phyloP scores from a whole-genome alignment of 306 rosid species.

The Quillaja saponaria region DNA sequence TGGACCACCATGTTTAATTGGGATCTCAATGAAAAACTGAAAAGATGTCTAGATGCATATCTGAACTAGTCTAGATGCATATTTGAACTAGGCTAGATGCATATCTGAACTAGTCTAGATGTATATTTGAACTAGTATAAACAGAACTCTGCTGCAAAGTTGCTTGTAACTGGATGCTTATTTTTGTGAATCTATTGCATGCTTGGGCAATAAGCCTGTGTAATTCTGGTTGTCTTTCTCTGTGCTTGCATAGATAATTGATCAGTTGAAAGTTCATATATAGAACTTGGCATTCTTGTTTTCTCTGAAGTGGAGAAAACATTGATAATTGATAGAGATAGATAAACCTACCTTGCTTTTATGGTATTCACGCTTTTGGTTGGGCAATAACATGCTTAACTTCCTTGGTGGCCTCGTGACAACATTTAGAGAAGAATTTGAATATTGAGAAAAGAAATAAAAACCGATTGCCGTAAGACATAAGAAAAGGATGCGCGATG shows the following conservation, averaged over 20 bases:
- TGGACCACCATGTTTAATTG: constrained; percentile 3
- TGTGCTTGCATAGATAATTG: too few species aligned
- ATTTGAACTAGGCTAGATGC: too few species aligned
- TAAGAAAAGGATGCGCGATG: constrained; percentile 45
- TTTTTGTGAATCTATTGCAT: too few species aligned
- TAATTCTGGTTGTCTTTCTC: neutral
- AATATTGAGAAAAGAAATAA: constrained; percentile 47
- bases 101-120: too few species aligned
- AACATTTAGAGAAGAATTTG: constrained; percentile 36
- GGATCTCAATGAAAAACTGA: constrained; percentile 4
- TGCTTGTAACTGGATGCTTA: constrained; percentile 7
- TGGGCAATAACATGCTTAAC: constrained; percentile 36
- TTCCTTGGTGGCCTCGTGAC: constrained; percentile 40
- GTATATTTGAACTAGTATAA: constrained; percentile 7
- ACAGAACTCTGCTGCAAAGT: constrained; percentile 3
- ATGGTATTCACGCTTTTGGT: constrained; percentile 24
- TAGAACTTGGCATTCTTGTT: too few species aligned
- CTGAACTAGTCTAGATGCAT: constrained; percentile 4
- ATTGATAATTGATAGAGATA: constrained; percentile 18
- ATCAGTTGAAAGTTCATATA: too few species aligned
- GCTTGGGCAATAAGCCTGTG: neutral
- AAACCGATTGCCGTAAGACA: constrained; percentile 48
- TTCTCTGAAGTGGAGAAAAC: neutral
- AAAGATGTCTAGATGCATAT: constrained; percentile 13
- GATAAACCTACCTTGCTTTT: constrained; percentile 42